These are phyloP conservation scores for Spathaspora arborariae DNA, from an alignment of 805 yeast genomes.

Conservation along the genomic window DNA sequence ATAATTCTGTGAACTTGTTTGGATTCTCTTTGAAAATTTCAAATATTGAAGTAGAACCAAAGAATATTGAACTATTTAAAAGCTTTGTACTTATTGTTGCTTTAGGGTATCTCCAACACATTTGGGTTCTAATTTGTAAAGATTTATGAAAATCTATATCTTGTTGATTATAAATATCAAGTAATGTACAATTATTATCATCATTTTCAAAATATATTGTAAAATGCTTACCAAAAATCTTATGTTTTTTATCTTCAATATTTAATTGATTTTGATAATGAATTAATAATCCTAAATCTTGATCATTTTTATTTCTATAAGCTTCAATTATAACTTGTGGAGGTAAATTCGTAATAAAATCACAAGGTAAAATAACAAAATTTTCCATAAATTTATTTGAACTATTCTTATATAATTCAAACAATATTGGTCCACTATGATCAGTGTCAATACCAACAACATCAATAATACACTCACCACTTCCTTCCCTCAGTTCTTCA, in stretches of 20 bases:
- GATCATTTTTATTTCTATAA: conserved; percentile 65
- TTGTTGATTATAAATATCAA: conserved; percentile 70
- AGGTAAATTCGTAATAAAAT: conserved; percentile 86
- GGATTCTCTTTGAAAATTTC: conserved; percentile 42
- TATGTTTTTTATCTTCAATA: conserved; percentile 66
- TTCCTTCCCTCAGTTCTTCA: no score
- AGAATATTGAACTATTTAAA: conserved; percentile 64
- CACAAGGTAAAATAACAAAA: conserved; percentile 89
- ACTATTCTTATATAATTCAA: conserved; percentile 41
- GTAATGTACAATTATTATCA: conserved; percentile 38
- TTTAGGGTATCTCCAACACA: conserved; percentile 86
- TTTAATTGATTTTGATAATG: conserved; percentile 73
- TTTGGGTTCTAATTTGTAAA: conserved; percentile 74
- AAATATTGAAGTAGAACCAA: conserved; percentile 45
- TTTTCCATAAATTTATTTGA: conserved; percentile 22
- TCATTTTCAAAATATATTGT: conserved; percentile 56
- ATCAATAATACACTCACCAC: conserved; percentile 12
- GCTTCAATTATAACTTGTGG: conserved; percentile 85
- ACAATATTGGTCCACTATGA: conserved; percentile 61
- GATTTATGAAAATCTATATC: conserved; percentile 69
- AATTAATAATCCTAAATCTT: conserved; percentile 71
- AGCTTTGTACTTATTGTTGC: conserved; percentile 72
- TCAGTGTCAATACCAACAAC: conserved; percentile 24
- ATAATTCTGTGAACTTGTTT: conserved; percentile 30
- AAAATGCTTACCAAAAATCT: conserved; percentile 58